Evolutionary conservation across 768 basidiomycete species (phyloP).

Genomic region (Hygrocybe punicea): DNA sequence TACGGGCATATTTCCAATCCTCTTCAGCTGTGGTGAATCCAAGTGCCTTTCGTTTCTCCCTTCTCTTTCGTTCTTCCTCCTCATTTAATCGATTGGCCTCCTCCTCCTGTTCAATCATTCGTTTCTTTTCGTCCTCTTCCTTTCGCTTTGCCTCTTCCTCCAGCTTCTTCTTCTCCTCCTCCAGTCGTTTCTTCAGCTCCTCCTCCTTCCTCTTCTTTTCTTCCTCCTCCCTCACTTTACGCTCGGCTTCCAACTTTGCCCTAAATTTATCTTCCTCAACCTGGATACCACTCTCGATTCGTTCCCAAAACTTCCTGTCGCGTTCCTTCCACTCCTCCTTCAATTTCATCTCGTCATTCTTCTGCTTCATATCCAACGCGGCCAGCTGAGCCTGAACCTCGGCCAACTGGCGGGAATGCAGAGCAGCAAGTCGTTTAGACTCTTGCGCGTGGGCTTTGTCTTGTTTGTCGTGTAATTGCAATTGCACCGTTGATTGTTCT

Average conservation of each 20-base stretch:
- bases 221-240: slow-evolving; percentile 46
- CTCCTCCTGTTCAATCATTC: slow-evolving; percentile 39
- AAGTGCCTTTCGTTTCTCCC: slow-evolving; percentile 38
- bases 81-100: slow-evolving; percentile 34
- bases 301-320: slow-evolving; percentile 51
- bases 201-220: slow-evolving; percentile 48
- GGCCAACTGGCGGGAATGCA: slow-evolving; percentile 48
- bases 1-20: slow-evolving; percentile 62
- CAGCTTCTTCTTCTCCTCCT: slow-evolving; percentile 42
- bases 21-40: slow-evolving; percentile 56
- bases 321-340: slow-evolving; percentile 49
- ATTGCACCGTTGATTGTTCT: slow-evolving; percentile 34
- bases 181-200: slow-evolving; percentile 39
- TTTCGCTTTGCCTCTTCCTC: slow-evolving; percentile 48
- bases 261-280: slow-evolving; percentile 59
- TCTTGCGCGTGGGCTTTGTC: slow-evolving; percentile 39
- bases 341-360: slow-evolving; percentile 45
- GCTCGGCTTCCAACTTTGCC: slow-evolving; percentile 53
- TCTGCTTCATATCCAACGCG: slow-evolving; percentile 41
- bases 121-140: slow-evolving; percentile 43
- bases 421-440: slow-evolving; percentile 34
- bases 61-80: slow-evolving; percentile 34
- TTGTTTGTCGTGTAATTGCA: slow-evolving; percentile 42
- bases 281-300: slow-evolving; percentile 62
- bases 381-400: slow-evolving; percentile 50